Evolutionary conservation across 805 yeast genomes (phyloP), one percentile per base, ranked within the genome.

Genomic region (Candida ovalis): DNA sequence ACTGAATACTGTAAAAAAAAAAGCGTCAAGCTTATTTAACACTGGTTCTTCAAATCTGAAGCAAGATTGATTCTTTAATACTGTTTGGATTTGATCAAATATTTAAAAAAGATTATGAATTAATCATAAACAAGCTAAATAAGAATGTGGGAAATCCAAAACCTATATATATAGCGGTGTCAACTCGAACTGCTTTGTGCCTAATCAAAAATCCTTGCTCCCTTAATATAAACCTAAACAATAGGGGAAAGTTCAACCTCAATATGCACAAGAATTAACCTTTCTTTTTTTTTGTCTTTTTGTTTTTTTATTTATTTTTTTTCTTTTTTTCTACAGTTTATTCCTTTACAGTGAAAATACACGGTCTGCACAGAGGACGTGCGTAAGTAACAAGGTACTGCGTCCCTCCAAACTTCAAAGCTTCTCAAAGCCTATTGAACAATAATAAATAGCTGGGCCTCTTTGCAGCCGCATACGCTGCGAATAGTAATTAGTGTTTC

Each of bases 81-180:
- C n/a, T n/a, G n/a, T n/a, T n/a, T n/a, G n/a, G n/a, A n/a, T n/a
- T n/a, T n/a, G n/a, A n/a, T n/a, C n/a, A 30, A 30, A 17, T 30
- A 12, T 30, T 30, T 15, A 30, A 30, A 30, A 10, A 30, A 30
- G 15, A 12, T n/a, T n/a, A n/a, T n/a, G n/a, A n/a, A n/a, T n/a
- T n/a, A n/a, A n/a, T n/a, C n/a, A n/a, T n/a, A n/a, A n/a, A n/a
- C n/a, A n/a, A n/a, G n/a, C n/a, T n/a, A n/a, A n/a, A 15, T 7
- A 23, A 39, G 30, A 39, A 39, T n/a, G 19, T 24, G 41, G 41
- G 41, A 39, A 39, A 39, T 39, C 23, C 21, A 24, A 35, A 39
- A 39, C 30, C 41, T 39, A 23, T 39, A 39, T 39, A 22, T 37
- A 37, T 36, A 36, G 19, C 38, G 38, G 38, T 30, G 38, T 35